Evolutionary conservation across 2,329 filamentous ascomycete genomes (phyloP), one percentile per base, ranked within the genome.

Genomic region (Sphaerulina populicola): DNA sequence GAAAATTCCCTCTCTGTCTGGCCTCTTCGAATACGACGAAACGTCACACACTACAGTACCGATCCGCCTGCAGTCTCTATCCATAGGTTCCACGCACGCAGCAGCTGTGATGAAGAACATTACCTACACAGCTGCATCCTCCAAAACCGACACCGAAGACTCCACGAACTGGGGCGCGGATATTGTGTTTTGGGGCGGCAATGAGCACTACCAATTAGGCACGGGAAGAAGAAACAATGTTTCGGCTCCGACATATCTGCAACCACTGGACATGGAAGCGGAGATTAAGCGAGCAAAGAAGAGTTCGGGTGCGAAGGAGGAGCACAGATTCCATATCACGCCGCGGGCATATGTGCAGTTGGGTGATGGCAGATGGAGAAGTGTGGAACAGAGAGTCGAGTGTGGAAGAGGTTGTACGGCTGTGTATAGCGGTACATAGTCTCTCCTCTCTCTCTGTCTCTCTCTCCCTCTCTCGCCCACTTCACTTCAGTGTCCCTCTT

Each of bases 151-250:
- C 61, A 60, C 68, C 12, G 76, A 77, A 1, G 85, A 86, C 58
- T 85, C 89, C 62, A 88, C 83, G 1, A 90, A 93, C 66, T 95
- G 83, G 80, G 93, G 93, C 44, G 82, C 85, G 4, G 93, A 97
- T 66, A 83, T 90, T 29, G 68, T 97, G 1, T 94, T 88, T 75
- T 98, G 90, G 88, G 93, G 93, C 55, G 88, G 88, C 47, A 98
- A 97, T 63, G 90, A 97, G 71, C 80, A 84, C 66, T 96, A 86
- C 68, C 93, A 98, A 70, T 79, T 98, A 23, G 93, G 93, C 10
- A 96, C 86, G 0, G 90, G 93, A 27, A 94, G 86, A 74, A 75
- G 91, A 55, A 93, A 81, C 63, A 97, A 97, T 64, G 65, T 86
- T 8, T 79, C 80, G 47, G 76, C 77, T 10, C 93, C 93, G 1